Conservation (phyloP, 139 green algal species). For the Picochlorum sp. region DNA sequence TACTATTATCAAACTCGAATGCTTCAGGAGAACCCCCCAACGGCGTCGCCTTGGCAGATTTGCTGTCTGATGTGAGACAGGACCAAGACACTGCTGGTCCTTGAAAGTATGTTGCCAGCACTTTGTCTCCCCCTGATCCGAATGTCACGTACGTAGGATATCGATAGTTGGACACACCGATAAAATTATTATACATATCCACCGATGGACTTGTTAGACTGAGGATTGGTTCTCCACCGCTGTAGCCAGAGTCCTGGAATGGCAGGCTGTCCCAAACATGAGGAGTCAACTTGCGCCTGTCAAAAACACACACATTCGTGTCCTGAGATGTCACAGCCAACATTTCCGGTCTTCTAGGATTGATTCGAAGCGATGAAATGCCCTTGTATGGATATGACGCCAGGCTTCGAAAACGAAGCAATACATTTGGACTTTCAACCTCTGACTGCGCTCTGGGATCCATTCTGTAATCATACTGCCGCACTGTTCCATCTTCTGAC, state of each 20-base stretch:
- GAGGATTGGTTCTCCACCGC: too few species aligned
- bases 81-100: background rate
- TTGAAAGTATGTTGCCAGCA: constrained; percentile 6
- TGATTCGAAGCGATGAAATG: constrained; percentile 44
- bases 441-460: constrained; percentile 1
- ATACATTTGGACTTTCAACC: background rate
- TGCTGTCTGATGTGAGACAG: background rate
- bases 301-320: constrained; percentile 59
- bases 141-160: constrained; percentile 55
- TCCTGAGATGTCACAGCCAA: constrained; percentile 65
- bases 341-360: constrained; percentile 52
- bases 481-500: constrained; percentile 62
- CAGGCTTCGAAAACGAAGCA: background rate
- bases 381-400: background rate
- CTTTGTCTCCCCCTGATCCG: constrained; percentile 45
- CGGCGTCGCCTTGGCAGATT: background rate
- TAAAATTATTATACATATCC: too few species aligned
- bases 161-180: background rate
- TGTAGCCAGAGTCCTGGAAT: too few species aligned
- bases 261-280: background rate
- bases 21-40: too few species aligned
- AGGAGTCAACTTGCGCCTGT: constrained; percentile 48
- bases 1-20: too few species aligned
- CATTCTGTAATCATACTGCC: constrained; percentile 70
- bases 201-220: too few species aligned